Base-by-base conservation (phyloP, 345 rosid species). In the Reutealis trisperma region DNA sequence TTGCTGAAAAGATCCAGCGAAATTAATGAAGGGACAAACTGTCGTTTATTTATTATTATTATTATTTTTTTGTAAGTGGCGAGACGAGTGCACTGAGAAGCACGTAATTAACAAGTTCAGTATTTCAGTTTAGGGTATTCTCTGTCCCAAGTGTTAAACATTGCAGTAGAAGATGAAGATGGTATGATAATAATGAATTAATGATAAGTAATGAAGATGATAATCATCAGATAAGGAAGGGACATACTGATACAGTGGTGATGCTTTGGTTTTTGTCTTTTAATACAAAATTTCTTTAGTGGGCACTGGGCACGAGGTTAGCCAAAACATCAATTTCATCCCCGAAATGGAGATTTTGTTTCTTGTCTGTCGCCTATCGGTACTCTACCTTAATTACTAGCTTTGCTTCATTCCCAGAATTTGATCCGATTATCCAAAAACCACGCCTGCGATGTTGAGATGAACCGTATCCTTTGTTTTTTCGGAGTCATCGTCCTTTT, bases 221-320 rank as follows among this genome's bases (percentile, higher is more conserved):
- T 2, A 10, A 57, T 1, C 69, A 61, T 60, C 3, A 44, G 77
- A 74, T 74, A 62, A 30, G 77, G 77, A 19, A 44, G 54, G 54
- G 37, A 34, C 37, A 13, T 5, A 4, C 55, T 21, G 37, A n/a
- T 14, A 0, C 24, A 42, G 45, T 13, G 59, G 76, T 30, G 76
- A 74, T 63, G 71, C 54, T 22, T 22, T 64, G 34, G 5, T 8
- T 47, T 63, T 49, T 62, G 70, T 73, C 69, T 30, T 47, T 9
- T 44, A 45, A 32, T 54, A 52, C 63, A 19, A 59, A 27, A 21
- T 58, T 57, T 57, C 60, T 15, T 69, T 25, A 55, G 63, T 57
- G 74, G 73, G 73, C 24, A 10, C 52, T 64, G 22, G 47, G 12
- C 24, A 18, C 24, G 68, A 64, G 44, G 68, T 49, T 68, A 24